Evolutionary conservation across 371 early-diverging fungal species (phyloP).

Genomic region (Apophysomyces ossiformis): DNA sequence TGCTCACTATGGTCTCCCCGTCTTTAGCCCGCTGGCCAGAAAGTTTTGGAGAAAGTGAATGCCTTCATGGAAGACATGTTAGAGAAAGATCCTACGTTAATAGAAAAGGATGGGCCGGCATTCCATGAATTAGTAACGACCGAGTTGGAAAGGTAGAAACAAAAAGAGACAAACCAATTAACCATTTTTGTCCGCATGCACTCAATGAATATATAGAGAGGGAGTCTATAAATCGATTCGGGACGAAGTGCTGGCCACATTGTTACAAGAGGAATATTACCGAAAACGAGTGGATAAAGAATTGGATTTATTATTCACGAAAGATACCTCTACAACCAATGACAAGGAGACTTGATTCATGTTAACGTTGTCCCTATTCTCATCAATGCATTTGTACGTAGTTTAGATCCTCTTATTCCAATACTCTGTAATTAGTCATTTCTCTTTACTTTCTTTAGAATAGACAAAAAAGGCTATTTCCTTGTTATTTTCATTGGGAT

Average conservation of each 20-base stretch:
- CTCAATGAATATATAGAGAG: constrained; percentile 18
- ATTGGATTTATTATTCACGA: constrained; percentile 7
- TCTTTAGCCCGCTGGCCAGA: constrained; percentile 29
- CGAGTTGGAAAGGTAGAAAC: constrained; percentile 39
- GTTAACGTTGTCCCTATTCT: neutral
- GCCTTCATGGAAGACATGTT: constrained; percentile 41
- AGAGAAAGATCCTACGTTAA: constrained; percentile 29
- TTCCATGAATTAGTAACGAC: constrained; percentile 31
- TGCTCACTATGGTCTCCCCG: neutral
- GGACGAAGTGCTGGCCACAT: constrained; percentile 21
- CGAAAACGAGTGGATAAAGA: constrained; percentile 35
- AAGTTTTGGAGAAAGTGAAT: constrained; percentile 30
- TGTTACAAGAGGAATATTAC: constrained; percentile 32
- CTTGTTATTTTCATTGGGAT: neutral
- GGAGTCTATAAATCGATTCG: constrained; percentile 31
- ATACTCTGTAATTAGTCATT: neutral
- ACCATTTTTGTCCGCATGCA: neutral
- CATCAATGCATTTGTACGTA: constrained; percentile 5
- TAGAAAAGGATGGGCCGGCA: constrained; percentile 35
- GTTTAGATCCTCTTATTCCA: neutral
- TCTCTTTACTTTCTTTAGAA: neutral
- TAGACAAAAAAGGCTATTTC: no score
- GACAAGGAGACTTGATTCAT: neutral
- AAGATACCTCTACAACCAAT: neutral
- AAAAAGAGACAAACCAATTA: no score